phyloP scores from a whole-genome alignment of 345 rosid species.

The Aquilaria malaccensis region DNA sequence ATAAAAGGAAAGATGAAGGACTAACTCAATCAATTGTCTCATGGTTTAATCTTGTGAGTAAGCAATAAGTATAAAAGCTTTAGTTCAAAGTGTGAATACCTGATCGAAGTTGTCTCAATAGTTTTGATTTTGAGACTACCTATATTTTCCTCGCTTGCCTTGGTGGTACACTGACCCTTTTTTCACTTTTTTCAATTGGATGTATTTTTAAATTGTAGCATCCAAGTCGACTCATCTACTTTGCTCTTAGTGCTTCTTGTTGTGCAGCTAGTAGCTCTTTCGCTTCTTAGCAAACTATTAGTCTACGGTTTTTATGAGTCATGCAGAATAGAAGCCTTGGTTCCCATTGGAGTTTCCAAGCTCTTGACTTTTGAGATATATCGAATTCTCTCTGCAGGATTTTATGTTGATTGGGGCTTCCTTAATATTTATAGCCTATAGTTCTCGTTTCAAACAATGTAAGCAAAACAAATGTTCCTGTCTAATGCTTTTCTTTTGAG shows the following conservation, averaged over 20 bases:
- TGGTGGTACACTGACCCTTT: not conserved
- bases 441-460: too few relatives aligned
- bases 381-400: not conserved
- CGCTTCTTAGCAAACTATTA: not conserved
- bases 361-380: not conserved
- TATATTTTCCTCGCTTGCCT: not conserved
- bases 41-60: too few relatives aligned
- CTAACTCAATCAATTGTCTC: too few relatives aligned
- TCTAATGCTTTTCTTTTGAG: too few relatives aligned
- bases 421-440: too few relatives aligned
- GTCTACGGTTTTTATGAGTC: not conserved
- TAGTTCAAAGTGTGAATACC: too few relatives aligned
- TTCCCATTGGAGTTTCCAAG: not conserved
- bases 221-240: not conserved
- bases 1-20: too few relatives aligned
- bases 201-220: constrained; percentile 4
- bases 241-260: not conserved
- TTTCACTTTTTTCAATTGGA: not conserved
- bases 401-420: not conserved
- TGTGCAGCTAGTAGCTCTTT: not conserved
- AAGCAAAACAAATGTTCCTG: too few relatives aligned
- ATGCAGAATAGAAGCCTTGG: not conserved
- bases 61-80: too few relatives aligned
- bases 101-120: too few relatives aligned
- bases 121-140: too few relatives aligned